Evolutionary conservation across 495 filamentous ascomycete species (phyloP).

Genomic region (Pyrenula aspistea): DNA sequence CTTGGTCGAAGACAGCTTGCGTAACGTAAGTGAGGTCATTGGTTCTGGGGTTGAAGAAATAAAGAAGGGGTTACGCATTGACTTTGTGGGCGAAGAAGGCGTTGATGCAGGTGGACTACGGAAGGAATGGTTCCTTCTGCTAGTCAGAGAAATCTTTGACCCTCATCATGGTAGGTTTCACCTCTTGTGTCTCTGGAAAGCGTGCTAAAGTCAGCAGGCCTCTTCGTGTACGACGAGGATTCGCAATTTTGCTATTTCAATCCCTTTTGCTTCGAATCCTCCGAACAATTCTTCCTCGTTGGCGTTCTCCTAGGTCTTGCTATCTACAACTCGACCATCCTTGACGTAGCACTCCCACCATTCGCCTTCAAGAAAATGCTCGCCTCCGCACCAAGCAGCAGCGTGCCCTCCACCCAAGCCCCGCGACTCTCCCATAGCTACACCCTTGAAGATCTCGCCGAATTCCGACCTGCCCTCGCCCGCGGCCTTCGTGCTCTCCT

Average conservation of each 20-base stretch:
- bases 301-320: constrained; percentile 81
- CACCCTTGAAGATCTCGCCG: constrained; percentile 73
- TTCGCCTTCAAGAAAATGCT: constrained; percentile 86
- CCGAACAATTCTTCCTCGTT: constrained; percentile 87
- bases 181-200: neutral
- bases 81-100: constrained; percentile 82
- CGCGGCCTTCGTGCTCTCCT: constrained; percentile 64
- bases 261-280: constrained; percentile 79
- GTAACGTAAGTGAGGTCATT: constrained; percentile 75
- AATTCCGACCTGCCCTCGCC: constrained; percentile 70
- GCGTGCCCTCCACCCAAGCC: constrained; percentile 36
- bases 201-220: constrained; percentile 38
- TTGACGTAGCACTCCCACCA: constrained; percentile 84
- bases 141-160: constrained; percentile 87
- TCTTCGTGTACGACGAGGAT: constrained; percentile 93
- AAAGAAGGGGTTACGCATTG: constrained; percentile 84
- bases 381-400: constrained; percentile 50
- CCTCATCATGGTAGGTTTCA: constrained; percentile 66
- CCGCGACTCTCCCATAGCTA: constrained; percentile 53
- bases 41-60: constrained; percentile 76
- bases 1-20: constrained; percentile 81
- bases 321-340: constrained; percentile 93
- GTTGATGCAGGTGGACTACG: constrained; percentile 84
- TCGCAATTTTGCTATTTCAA: constrained; percentile 94
- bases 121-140: constrained; percentile 92